Base-by-base conservation (phyloP, 768 basidiomycete species). In the Amanita subjunquillea region DNA sequence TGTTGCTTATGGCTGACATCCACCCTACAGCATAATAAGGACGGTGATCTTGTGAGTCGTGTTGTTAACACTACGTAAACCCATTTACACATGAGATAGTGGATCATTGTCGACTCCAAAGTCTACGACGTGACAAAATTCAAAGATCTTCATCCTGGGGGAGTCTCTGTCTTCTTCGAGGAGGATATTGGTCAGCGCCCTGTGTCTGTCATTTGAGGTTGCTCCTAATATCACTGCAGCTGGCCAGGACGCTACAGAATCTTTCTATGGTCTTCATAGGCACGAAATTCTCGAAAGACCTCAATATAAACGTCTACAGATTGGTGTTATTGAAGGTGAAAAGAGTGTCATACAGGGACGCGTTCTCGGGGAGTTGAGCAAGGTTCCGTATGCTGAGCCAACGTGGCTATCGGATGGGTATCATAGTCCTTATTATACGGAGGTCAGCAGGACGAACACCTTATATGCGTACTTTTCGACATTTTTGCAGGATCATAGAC, bases 331-430 rank as follows among this genome's bases (percentile, higher is more conserved):
- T 44, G 72, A 80, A 54, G 90, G 82, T 54, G 79, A 89, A 69
- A 69, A 76, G 63, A 76, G 77, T 30, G 66, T 76, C 51, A 79
- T 93, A 44, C 65, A 76, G 48, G 68, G 75, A 22, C 77, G 74
- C 15, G 66, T 74, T n/a, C 62, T 69, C 3, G 91, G 91, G 13
- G 78, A 79, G 56, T 61, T 87, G 30, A 89, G 87, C 60, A 71
- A 74, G 54, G 87, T 97, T 1, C 94, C 95, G 0, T 95, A 93
- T 65, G 91, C 80, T 1, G 94, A 98, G 62, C 91, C 94, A 3
- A 85, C 82, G 7, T 97, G 93, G 89, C 53, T 72, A 55, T 64
- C 68, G 23, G 65, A 69, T 23, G 87, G 85, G 7, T 94, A 80
- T 69, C 73, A 83, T 60, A 80, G 68, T 79, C 92, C 72, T 59